Evolutionary conservation across 768 basidiomycete species (phyloP), one percentile per base, ranked within the genome.

Genomic region (Paxillus ammoniavirescens): DNA sequence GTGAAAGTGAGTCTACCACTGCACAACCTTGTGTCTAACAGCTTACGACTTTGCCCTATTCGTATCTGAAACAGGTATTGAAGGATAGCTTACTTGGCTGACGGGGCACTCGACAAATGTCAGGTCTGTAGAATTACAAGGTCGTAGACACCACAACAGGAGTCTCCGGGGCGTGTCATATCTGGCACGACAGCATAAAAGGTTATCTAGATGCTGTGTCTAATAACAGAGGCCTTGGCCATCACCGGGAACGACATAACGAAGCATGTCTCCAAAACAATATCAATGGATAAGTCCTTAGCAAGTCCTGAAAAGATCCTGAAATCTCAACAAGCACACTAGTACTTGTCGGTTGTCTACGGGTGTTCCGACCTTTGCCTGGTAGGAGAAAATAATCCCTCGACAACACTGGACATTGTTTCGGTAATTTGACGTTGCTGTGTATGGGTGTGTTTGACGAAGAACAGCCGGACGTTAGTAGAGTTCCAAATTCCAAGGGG

Each of bases 401-500:
- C 91, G 6, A 93, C 85, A 13, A 91, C 91, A 58, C 83, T 89
- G 8, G 88, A 82, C 26, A 93, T 84, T 4, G 91, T 78, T 48
- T 91, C 89, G 8, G 86, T 84, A 26, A 92, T 82, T 66, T 87
- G 89, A 40, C 87, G 79, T 49, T 79, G 79, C 50, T 84, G 85
- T 40, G 64, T 67, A 56, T 83, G 89, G 6, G 89, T 81, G 59
- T 95, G 93, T 66, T 93, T 95, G 52, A 97, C 91, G 47, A 93
- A 82, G 74, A 98, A 98, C 48, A 98, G 70, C 40, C 90, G 84
- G 28, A 97, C 92, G 46, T 84, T 87, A 13, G 94, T 97, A 17
- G 84, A 82, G 60, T 91, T 91, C 93, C 95, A 98, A 41, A 95
- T 83, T 12, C 90, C 91, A 21, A 93, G 75, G 1, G 89, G 89